A percentile compares a stretch with the other conserved stretches of the same genome.
Evolutionary conservation across 495 filamentous ascomycete species (phyloP).

Genomic region (Penicillium bovifimosum): DNA sequence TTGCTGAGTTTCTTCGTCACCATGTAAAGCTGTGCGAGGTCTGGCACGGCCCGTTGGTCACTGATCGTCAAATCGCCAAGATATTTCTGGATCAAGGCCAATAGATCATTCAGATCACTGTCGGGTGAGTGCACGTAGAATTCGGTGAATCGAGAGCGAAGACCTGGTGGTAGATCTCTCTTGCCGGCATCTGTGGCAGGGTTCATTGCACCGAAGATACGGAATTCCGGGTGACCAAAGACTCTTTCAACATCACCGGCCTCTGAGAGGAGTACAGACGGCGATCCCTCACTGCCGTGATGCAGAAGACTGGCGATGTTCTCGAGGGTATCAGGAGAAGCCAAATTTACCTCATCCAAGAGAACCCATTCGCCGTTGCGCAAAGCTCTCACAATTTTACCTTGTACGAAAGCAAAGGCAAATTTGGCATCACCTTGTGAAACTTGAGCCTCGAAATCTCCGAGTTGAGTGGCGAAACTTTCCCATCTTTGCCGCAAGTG

Average conservation of each 20-base stretch:
- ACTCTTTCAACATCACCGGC: slow-evolving; percentile 86
- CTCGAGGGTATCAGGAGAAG: slow-evolving; percentile 88
- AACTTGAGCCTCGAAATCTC: slow-evolving; percentile 75
- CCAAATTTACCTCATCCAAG: slow-evolving; percentile 96
- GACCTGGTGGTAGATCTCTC: slow-evolving; percentile 78
- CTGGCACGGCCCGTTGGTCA: slow-evolving; percentile 61
- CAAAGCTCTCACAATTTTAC: slow-evolving; percentile 85
- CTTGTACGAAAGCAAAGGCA: slow-evolving; percentile 92
- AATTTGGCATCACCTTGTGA: slow-evolving; percentile 73
- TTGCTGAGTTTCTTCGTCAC: slow-evolving; percentile 77
- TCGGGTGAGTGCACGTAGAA: slow-evolving; percentile 89
- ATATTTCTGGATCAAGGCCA: slow-evolving; percentile 80
- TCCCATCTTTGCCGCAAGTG: slow-evolving; percentile 73
- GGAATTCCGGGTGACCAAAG: slow-evolving; percentile 84
- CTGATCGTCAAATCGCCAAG: slow-evolving; percentile 61
- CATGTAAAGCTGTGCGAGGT: slow-evolving; percentile 80
- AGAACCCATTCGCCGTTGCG: slow-evolving; percentile 96
- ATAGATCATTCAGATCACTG: slow-evolving; percentile 71
- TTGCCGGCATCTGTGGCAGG: slow-evolving; percentile 97
- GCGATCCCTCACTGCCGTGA: slow-evolving; percentile 55
- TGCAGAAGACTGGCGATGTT: slow-evolving; percentile 83
- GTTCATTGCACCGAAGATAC: slow-evolving; percentile 98
- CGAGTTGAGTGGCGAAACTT: slow-evolving; percentile 67
- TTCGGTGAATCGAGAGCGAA: slow-evolving; percentile 87
- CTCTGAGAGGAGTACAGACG: slow-evolving; percentile 84